phyloP scores from a whole-genome alignment of 352 stramenopile genomes.

The Phytophthora quininea region DNA sequence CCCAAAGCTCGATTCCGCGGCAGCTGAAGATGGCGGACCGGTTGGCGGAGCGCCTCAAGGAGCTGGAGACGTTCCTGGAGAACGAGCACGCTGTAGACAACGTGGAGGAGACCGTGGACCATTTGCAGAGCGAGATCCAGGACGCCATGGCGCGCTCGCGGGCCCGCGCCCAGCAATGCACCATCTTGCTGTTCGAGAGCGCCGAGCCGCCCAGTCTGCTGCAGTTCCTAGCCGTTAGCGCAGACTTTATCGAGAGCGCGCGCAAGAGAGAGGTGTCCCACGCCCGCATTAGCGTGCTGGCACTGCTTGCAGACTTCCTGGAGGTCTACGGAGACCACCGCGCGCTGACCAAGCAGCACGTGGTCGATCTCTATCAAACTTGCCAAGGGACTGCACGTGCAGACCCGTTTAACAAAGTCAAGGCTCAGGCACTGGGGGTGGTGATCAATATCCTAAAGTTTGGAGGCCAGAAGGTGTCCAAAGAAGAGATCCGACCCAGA shows the following conservation, averaged over 20 bases:
- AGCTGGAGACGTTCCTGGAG: conserved; percentile 67
- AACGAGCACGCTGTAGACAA: conserved; percentile 64
- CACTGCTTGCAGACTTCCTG: conserved; percentile 56
- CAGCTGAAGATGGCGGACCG: conserved; percentile 48
- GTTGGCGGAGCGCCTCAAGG: conserved; percentile 60
- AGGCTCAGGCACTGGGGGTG: conserved; percentile 60
- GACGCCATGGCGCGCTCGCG: conserved; percentile 65
- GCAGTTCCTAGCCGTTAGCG: conserved; percentile 61
- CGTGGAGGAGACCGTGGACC: conserved; percentile 65
- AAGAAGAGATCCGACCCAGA: conserved; percentile 57
- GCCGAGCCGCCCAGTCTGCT: conserved; percentile 57
- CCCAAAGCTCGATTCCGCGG: not conserved
- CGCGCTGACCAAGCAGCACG: conserved; percentile 55
- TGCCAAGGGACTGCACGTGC: conserved; percentile 61
- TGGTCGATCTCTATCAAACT: conserved; percentile 43
- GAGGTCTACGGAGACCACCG: conserved; percentile 52
- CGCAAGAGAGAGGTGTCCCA: conserved; percentile 62
- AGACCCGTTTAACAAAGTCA: conserved; percentile 75
- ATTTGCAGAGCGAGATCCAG: conserved; percentile 50
- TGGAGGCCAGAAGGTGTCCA: conserved; percentile 32
- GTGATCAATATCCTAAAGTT: conserved; percentile 67
- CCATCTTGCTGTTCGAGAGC: conserved; percentile 66
- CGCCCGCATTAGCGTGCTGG: conserved; percentile 53
- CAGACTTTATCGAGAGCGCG: conserved; percentile 48
- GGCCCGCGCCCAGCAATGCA: conserved; percentile 66